Evolutionary conservation across 2,329 filamentous ascomycete species (phyloP).

Genomic region (Cadophora malorum): DNA sequence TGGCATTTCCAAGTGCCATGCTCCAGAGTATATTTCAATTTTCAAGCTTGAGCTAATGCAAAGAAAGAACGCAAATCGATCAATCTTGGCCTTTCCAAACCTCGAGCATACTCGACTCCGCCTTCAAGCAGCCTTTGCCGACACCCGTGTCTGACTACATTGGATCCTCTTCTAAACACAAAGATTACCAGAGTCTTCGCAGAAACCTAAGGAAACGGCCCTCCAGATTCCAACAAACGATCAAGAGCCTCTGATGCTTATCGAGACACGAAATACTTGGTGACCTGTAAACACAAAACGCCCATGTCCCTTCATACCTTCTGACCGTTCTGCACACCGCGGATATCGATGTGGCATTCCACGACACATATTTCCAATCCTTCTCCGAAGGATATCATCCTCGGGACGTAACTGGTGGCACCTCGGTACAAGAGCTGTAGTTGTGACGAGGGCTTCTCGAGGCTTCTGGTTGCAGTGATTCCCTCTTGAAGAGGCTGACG

Average conservation of each 20-base stretch:
- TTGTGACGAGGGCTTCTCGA: background rate
- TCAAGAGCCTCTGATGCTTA: background rate
- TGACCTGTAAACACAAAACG: background rate
- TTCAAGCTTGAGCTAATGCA: slow-evolving; percentile 13
- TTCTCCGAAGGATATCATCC: slow-evolving; percentile 19
- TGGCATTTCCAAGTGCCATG: slow-evolving; percentile 12
- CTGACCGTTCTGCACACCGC: slow-evolving; percentile 16
- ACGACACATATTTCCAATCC: slow-evolving; percentile 18
- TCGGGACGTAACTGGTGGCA: slow-evolving; percentile 4
- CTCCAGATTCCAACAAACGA: background rate
- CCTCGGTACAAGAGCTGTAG: background rate
- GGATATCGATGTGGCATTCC: slow-evolving; percentile 28
- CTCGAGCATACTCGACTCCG: background rate
- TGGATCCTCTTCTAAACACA: background rate
- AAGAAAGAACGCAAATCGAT: background rate
- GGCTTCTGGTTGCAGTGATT: background rate
- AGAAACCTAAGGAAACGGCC: background rate
- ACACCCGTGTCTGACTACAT: background rate
- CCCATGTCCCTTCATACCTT: slow-evolving; percentile 7
- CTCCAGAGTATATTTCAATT: background rate
- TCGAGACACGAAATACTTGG: background rate
- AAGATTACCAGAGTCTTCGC: background rate
- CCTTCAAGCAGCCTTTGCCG: background rate
- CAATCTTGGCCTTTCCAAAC: background rate
- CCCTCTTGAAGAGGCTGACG: background rate